Conservation (phyloP, 176 grass and related monocot species). For the Aegilops umbellulata region DNA sequence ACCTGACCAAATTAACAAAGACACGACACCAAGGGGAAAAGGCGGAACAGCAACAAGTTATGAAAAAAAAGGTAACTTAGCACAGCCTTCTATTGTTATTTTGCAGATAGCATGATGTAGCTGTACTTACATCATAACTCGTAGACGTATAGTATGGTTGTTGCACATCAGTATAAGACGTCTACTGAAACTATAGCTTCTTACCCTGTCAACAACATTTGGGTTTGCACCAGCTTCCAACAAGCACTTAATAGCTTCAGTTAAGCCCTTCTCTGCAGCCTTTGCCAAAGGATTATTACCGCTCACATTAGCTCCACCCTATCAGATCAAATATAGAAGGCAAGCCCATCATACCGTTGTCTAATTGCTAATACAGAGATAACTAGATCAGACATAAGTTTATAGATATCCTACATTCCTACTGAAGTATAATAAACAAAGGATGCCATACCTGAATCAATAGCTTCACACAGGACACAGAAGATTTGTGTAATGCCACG, state of each 20-base stretch:
- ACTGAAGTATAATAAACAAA: too few species aligned
- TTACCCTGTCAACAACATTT: background rate
- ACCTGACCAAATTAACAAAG: slow-evolving; percentile 9
- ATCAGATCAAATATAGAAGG: background rate
- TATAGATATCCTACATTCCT: too few species aligned
- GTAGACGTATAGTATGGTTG: too few species aligned
- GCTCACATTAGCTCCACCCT: background rate
- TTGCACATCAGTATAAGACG: background rate
- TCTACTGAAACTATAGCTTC: background rate
- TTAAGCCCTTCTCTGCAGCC: background rate
- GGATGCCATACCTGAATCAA: too few species aligned
- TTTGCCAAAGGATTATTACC: background rate
- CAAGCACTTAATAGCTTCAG: background rate
- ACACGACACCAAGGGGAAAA: background rate
- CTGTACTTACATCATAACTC: background rate
- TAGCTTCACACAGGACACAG: too few species aligned
- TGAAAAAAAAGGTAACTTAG: background rate
- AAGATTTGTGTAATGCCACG: background rate
- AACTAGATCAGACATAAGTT: background rate
- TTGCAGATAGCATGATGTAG: background rate
- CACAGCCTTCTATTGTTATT: background rate
- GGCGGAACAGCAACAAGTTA: background rate
- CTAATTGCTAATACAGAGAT: background rate
- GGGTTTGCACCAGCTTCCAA: background rate
- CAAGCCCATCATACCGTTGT: background rate